A percentile compares a stretch with the other conserved stretches of the same genome.
These are phyloP conservation scores for Lactifluus volemus DNA, from an alignment of 768 basidiomycete species.

Conservation along the genomic window DNA sequence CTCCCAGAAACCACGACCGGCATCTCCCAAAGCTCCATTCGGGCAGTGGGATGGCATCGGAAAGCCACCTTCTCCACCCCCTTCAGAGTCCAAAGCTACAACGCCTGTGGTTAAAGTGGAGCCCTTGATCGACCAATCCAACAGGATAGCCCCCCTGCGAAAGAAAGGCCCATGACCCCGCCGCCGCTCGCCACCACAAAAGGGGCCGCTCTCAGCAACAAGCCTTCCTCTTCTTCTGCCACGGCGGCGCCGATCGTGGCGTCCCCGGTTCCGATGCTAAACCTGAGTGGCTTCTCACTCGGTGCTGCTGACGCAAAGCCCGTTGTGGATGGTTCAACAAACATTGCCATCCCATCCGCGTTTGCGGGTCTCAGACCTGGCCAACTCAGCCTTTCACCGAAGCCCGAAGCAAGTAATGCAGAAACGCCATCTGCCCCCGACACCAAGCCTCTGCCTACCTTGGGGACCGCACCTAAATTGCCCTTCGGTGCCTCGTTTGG, in stretches of 20 bases:
- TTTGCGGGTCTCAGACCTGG: background rate
- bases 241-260: background rate
- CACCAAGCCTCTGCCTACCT: background rate
- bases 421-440: background rate
- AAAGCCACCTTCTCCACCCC: background rate
- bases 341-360: background rate
- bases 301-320: background rate
- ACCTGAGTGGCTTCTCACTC: background rate
- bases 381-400: background rate
- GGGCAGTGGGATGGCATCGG: slow-evolving; percentile 21
- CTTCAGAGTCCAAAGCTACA: slow-evolving; percentile 2
- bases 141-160: slow-evolving; percentile 21
- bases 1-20: slow-evolving; percentile 29
- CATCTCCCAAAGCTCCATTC: slow-evolving; percentile 34
- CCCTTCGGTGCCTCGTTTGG: slow-evolving; percentile 5
- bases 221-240: background rate
- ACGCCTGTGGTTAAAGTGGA: slow-evolving; percentile 2
- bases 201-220: background rate
- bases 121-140: background rate
- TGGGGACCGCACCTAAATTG: background rate
- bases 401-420: background rate
- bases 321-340: background rate
- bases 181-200: slow-evolving; percentile 21
- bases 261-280: background rate
- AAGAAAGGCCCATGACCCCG: slow-evolving; percentile 22